These are phyloP conservation scores for Penicillium coffeae DNA, from an alignment of 495 filamentous ascomycete species.

Conservation along the genomic window DNA sequence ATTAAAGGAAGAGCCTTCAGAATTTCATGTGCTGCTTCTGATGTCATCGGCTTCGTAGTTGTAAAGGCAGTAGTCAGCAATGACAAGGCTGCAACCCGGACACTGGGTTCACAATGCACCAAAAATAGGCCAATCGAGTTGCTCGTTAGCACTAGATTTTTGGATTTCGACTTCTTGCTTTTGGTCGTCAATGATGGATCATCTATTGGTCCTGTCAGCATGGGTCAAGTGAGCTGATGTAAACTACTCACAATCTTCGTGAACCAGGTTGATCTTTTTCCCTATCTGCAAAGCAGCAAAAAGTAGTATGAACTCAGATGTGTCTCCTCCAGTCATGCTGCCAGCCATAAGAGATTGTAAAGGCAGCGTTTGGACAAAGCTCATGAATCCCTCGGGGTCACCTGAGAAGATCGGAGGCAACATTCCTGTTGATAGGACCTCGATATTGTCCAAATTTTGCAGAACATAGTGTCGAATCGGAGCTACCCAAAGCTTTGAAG, in stretches of 20 bases:
- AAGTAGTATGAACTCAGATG: conserved; percentile 56
- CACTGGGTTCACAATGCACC: conserved; percentile 57
- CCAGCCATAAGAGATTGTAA: conserved; percentile 38
- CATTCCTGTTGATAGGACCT: conserved; percentile 68
- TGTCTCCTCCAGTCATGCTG: conserved; percentile 35
- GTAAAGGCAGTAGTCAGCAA: conserved; percentile 67
- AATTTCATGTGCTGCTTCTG: conserved; percentile 55
- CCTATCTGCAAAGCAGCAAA: conserved; percentile 70
- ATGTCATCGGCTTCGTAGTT: conserved; percentile 64
- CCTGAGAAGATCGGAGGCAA: conserved; percentile 66
- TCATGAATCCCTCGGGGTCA: conserved; percentile 48
- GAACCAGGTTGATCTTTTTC: conserved; percentile 73
- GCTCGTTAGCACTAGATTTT: conserved; percentile 36
- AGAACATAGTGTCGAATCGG: conserved; percentile 37
- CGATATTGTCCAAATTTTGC: conserved; percentile 51
- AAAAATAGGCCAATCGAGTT: conserved; percentile 48
- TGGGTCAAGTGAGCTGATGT: background rate
- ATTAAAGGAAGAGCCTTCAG: conserved; percentile 59
- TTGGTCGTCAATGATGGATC: conserved; percentile 23
- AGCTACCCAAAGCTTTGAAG: conserved; percentile 32
- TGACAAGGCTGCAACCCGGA: conserved; percentile 71
- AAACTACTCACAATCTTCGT: conserved; percentile 60
- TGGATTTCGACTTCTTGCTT: conserved; percentile 10
- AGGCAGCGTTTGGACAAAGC: conserved; percentile 51
- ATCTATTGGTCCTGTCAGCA: conserved; percentile 11